phyloP scores from a whole-genome alignment of 2,329 filamentous ascomycete species.

The Trichoderma citrinoviride region DNA sequence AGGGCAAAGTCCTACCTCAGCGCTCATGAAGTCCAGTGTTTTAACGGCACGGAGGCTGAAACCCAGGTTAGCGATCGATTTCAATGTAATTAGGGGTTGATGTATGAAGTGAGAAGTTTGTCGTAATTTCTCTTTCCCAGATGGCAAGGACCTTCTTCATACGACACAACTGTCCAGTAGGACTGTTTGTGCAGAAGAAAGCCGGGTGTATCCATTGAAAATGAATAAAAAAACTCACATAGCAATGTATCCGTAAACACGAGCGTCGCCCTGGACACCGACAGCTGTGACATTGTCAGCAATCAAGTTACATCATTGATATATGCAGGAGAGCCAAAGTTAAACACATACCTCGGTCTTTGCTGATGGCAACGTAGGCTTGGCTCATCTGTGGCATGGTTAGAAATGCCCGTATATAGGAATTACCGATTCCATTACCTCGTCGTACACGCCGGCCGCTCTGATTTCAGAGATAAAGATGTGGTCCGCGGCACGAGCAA shows the following conservation, averaged over 20 bases:
- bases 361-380: conserved; percentile 34
- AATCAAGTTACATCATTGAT: not conserved
- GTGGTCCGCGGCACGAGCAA: conserved; percentile 71
- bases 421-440: not conserved
- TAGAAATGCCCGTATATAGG: not conserved
- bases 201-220: not conserved
- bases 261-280: conserved; percentile 33
- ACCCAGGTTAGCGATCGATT: conserved; percentile 14
- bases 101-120: not conserved
- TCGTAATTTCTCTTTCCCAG: not conserved
- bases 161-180: not conserved
- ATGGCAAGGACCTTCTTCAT: not conserved
- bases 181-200: not conserved
- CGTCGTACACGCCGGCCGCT: conserved; percentile 64
- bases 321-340: not conserved
- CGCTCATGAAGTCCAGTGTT: conserved; percentile 62
- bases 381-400: conserved; percentile 15
- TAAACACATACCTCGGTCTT: conserved; percentile 20
- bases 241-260: conserved; percentile 36
- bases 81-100: not conserved
- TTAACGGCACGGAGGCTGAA: conserved; percentile 39
- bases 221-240: conserved; percentile 19
- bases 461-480: conserved; percentile 75
- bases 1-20: conserved; percentile 30
- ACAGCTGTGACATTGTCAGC: conserved; percentile 32